phyloP scores from a whole-genome alignment of 1,284 basidiomycete genomes.

The Fomes fomentarius region DNA sequence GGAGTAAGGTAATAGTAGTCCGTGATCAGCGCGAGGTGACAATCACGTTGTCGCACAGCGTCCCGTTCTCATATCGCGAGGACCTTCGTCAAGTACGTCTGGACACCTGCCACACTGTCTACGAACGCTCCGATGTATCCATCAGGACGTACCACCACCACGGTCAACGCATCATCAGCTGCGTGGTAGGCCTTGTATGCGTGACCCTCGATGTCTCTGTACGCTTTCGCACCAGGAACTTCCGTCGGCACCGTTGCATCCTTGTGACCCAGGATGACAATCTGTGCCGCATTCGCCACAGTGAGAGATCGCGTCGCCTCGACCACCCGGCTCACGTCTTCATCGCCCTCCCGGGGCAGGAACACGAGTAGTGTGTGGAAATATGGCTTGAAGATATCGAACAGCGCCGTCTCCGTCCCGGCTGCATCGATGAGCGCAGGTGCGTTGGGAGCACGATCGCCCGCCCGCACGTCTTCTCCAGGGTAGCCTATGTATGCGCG shows the following conservation, averaged over 20 bases:
- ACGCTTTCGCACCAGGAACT: not conserved
- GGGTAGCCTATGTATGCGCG: conserved; percentile 14
- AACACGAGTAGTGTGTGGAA: conserved; percentile 35
- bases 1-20: too few species aligned
- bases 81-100: conserved; percentile 27
- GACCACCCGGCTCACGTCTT: too few species aligned
- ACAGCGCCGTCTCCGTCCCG: conserved; percentile 23
- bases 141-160: conserved; percentile 30
- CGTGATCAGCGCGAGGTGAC: too few species aligned
- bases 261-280: too few species aligned
- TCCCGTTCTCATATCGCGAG: too few species aligned
- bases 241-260: too few species aligned
- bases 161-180: conserved; percentile 6
- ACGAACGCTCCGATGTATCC: conserved; percentile 29
- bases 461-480: conserved; percentile 36
- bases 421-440: conserved; percentile 33
- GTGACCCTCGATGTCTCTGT: conserved; percentile 22
- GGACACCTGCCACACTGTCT: conserved; percentile 15
- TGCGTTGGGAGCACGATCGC: conserved; percentile 50
- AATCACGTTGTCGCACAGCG: too few species aligned
- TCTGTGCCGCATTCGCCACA: too few species aligned
- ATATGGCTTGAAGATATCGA: conserved; percentile 27
- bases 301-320: too few species aligned
- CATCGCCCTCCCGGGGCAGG: too few species aligned
- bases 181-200: conserved; percentile 23